These are phyloP conservation scores for Phytopythium cucurbitacearum DNA, from an alignment of 352 stramenopile species.

Conservation along the genomic window DNA sequence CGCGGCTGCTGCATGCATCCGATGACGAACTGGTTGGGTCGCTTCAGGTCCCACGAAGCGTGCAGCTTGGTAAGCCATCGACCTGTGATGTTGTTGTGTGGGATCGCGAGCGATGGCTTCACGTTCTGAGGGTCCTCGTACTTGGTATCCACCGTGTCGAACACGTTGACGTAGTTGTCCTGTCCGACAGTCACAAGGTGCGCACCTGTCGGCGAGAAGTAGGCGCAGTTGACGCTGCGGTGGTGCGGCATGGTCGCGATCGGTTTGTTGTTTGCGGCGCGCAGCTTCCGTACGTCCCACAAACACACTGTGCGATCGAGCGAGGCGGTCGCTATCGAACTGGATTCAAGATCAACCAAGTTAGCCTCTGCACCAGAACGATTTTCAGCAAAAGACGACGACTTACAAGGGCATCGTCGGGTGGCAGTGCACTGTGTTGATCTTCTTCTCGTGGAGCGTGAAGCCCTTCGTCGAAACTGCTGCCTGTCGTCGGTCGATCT, in stretches of 20 bases:
- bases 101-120: conserved; percentile 36
- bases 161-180: conserved; percentile 79
- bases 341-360: conserved; percentile 6
- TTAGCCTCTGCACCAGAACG: neutral
- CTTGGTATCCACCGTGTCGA: conserved; percentile 36
- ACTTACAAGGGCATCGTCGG: conserved; percentile 58
- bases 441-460: conserved; percentile 77
- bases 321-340: conserved; percentile 72
- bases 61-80: conserved; percentile 88
- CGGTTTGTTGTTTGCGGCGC: conserved; percentile 29
- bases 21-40: conserved; percentile 69
- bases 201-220: conserved; percentile 69
- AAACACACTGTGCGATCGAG: conserved; percentile 77
- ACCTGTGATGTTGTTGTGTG: conserved; percentile 84
- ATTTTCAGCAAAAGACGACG: neutral
- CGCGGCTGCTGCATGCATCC: conserved; percentile 81
- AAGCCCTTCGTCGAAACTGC: conserved; percentile 26
- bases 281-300: conserved; percentile 72
- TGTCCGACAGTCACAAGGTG: conserved; percentile 80
- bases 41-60: conserved; percentile 74
- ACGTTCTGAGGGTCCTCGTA: conserved; percentile 19
- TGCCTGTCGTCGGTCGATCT: conserved; percentile 40
- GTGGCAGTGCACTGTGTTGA: conserved; percentile 83
- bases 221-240: conserved; percentile 85
- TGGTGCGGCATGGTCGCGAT: conserved; percentile 58